Base-by-base conservation (phyloP, 768 basidiomycete species). In the Rhizopogon roseolus region DNA sequence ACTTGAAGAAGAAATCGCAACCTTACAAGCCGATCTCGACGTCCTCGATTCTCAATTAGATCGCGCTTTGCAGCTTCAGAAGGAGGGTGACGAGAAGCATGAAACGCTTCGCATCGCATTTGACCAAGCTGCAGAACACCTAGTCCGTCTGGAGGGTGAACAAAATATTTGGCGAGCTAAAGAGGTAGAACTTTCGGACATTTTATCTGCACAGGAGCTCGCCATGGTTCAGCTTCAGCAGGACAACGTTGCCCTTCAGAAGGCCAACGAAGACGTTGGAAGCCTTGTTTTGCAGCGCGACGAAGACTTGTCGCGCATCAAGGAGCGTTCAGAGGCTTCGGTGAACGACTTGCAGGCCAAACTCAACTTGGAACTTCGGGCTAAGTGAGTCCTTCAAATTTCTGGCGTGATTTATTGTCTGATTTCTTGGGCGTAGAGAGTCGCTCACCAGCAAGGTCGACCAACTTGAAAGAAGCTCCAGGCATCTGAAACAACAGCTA, bases 21-120 rank as follows among this genome's bases (percentile, higher is more conserved):
- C 85, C 1, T 70, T 97, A 19, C 92, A 97, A 60, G 75, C 77
- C 3, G 95, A 98, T 62, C 76, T 96, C 42, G 90, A 94, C 53
- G 77, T 83, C 2, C 75, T 96, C 11, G 92, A 95, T 61, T 86
- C 85, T 4, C 93, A 98, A 62, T 78, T 96, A 8, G 90, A 90
- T 53, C 81, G 88, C 7, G 86, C 89, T 0, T 76, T 93, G 63
- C 77, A 81, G 38, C 75, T 86, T 41, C 88, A 92, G 68, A 90
- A 86, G 66, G 84, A 90, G 60, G 82, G 79, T 41, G 89, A 93
- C 55, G 86, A 88, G 67, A 90, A 89, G 62, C 81, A 90, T 55
- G 82, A 85, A 54, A 76, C 81, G 13, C 74, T 92, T 48, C 78
- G 83, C 27, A 73, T 79, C 46, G 87, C 85, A 14, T 93, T 93